A percentile compares a stretch with the other conserved stretches of the same genome.
Evolutionary conservation across 1,284 basidiomycete genomes (phyloP).

Genomic region (Agaricales sp.): DNA sequence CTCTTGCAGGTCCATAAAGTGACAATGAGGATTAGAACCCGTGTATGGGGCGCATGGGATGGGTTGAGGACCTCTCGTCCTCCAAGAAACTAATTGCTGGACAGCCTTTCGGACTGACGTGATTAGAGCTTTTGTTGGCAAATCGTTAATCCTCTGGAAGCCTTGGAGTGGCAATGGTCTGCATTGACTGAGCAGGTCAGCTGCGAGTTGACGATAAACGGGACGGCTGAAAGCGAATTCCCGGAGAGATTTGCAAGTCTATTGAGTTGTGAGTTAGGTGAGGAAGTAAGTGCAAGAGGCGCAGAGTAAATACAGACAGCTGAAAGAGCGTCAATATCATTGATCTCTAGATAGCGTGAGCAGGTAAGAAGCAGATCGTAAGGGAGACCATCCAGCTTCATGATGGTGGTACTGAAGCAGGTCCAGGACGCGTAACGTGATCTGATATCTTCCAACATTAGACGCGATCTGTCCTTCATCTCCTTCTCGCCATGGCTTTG

Average conservation of each 20-base stretch:
- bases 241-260: conserved; percentile 53
- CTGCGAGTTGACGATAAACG: conserved; percentile 54
- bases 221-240: conserved; percentile 50
- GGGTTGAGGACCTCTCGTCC: conserved; percentile 45
- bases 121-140: conserved; percentile 47
- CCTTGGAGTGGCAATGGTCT: conserved; percentile 57
- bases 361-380: conserved; percentile 64
- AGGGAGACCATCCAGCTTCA: conserved; percentile 39
- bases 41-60: conserved; percentile 15
- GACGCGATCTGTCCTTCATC: background rate
- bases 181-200: conserved; percentile 48
- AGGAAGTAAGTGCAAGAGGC: conserved; percentile 1
- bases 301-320: background rate
- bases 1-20: conserved; percentile 11
- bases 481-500: conserved; percentile 61
- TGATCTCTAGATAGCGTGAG: conserved; percentile 44
- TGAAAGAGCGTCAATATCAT: conserved; percentile 40
- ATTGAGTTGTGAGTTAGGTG: conserved; percentile 3
- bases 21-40: conserved; percentile 13
- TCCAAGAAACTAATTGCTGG: conserved; percentile 52
- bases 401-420: conserved; percentile 5
- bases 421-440: background rate
- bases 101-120: conserved; percentile 50
- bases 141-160: conserved; percentile 54
- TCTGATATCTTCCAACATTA: background rate